Percentiles rank a stretch among this genome's conserved stretches.
These are phyloP conservation scores for Penicillium herquei DNA, from an alignment of 495 filamentous ascomycete genomes.

Conservation along the genomic window DNA sequence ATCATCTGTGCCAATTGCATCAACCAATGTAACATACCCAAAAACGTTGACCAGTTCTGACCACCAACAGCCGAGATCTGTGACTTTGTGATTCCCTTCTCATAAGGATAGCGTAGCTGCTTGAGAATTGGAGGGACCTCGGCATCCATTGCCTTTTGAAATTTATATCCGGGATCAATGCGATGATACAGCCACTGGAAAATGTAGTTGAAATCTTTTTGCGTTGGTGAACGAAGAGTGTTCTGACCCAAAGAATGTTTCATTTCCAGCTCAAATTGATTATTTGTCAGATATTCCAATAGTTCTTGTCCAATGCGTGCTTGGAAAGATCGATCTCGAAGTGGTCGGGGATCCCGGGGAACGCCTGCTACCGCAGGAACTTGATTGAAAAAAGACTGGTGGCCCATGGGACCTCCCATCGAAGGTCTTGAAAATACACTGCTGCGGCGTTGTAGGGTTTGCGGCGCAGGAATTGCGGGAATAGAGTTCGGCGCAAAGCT, in stretches of 20 bases:
- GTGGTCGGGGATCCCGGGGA: conserved; percentile 82
- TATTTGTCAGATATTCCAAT: conserved; percentile 81
- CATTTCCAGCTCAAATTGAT: conserved; percentile 97
- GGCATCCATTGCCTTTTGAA: conserved; percentile 87
- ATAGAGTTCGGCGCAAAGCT: conserved; percentile 67
- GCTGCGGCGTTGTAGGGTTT: conserved; percentile 66
- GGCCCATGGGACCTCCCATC: conserved; percentile 58
- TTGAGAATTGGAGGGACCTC: conserved; percentile 91
- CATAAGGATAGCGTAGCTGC: conserved; percentile 90
- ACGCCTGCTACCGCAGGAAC: conserved; percentile 74
- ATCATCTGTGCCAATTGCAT: conserved; percentile 95
- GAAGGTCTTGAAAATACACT: conserved; percentile 78
- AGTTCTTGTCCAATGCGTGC: conserved; percentile 82
- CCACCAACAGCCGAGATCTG: conserved; percentile 92
- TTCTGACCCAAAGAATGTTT: conserved; percentile 86
- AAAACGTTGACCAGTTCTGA: conserved; percentile 91
- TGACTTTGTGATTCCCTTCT: conserved; percentile 89
- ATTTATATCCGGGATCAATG: conserved; percentile 88
- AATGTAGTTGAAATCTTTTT: conserved; percentile 95
- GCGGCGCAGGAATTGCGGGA: conserved; percentile 43
- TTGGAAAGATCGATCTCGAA: conserved; percentile 78
- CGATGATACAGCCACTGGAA: conserved; percentile 97
- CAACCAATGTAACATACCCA: conserved; percentile 96
- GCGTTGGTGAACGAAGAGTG: conserved; percentile 86
- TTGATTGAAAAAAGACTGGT: conserved; percentile 91